phyloP scores from a whole-genome alignment of 495 filamentous ascomycete species.

The Penicillium crystallinum region DNA sequence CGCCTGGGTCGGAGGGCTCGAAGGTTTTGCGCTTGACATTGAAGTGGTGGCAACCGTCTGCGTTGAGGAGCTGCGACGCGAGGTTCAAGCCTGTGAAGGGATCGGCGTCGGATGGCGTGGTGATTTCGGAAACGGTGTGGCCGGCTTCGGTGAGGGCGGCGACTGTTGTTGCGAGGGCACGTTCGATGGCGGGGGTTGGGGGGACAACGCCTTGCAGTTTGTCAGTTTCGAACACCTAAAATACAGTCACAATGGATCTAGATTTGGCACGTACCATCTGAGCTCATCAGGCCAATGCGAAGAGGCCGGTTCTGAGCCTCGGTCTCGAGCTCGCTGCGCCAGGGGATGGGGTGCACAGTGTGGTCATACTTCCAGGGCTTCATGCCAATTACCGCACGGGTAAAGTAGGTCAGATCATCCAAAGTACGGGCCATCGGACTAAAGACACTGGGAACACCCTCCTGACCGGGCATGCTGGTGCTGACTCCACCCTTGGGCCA shows the following conservation, averaged over 20 bases:
- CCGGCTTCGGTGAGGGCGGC: constrained; percentile 62
- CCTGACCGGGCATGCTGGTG: constrained; percentile 92
- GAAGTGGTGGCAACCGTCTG: constrained; percentile 84
- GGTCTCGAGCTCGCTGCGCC: constrained; percentile 57
- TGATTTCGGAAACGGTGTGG: constrained; percentile 71
- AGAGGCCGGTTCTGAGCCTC: constrained; percentile 58
- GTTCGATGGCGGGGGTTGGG: constrained; percentile 75
- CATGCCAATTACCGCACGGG: constrained; percentile 72
- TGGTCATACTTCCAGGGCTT: constrained; percentile 90
- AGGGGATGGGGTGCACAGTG: constrained; percentile 76
- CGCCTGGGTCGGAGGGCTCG: constrained; percentile 79
- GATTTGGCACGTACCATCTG: constrained; percentile 52
- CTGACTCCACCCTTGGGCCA: constrained; percentile 84
- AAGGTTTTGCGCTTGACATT: constrained; percentile 67
- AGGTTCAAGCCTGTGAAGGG: constrained; percentile 71
- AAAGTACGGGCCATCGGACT: constrained; percentile 91
- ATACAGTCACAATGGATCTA: neutral
- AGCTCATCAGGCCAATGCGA: constrained; percentile 70
- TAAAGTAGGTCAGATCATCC: constrained; percentile 80
- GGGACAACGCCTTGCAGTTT: constrained; percentile 60
- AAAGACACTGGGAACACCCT: constrained; percentile 84
- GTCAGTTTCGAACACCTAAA: neutral
- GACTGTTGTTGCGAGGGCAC: constrained; percentile 68
- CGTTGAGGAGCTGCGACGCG: constrained; percentile 79
- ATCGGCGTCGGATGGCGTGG: constrained; percentile 51